Evolutionary conservation across 108 stramenopile genomes (phyloP), one percentile per base, ranked within the genome.

Genomic region (Cafeteria roenbergensis): DNA sequence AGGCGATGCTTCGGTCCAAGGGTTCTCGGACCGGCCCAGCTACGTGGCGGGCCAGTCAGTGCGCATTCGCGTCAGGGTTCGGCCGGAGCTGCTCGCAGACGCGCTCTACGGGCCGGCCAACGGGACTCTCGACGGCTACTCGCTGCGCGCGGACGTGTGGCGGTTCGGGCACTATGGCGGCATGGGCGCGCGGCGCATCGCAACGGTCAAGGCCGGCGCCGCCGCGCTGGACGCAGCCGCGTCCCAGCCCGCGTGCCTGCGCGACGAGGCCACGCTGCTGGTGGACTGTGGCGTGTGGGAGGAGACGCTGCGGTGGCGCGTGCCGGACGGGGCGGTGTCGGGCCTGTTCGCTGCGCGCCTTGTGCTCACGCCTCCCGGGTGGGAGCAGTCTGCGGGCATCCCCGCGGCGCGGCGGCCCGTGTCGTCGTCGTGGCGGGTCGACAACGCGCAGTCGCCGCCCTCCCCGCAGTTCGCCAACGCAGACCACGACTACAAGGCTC

Each of bases 141-240:
- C 12, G 42, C 17, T 48, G 30, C 28, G 55, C 2, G 30, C 54
- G 29, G 65, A 66, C 34, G 34, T 52, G n/a, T 66, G 24, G 30
- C 51, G 65, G 24, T n/a, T 66, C 8, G 65, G 65, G 29, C 54
- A 66, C 28, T 66, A 66, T 24, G 51, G 52, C 25, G 65, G 65
- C 28, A 66, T 24, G 30, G 65, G 65, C 50, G 50, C 51, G 32
- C 51, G 65, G 54, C 27, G 3, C 54, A 24, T 66, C 12, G 65
- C 42, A 6, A 48, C 12, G 6, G 42, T 17, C 12, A 6, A 17
- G 42, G 42, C 42, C 12, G 17, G 30, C 17, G 30, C 2, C 12
- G 0, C 1, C 12, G 30, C 55, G 31, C 30, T 56, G 30, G 1
- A 25, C 3, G 1, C 4, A 0, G 30, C n/a, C 28, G 55, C 28